phyloP scores from a whole-genome alignment of 1,139 yeast genomes.

The Kodamaea suecica region DNA sequence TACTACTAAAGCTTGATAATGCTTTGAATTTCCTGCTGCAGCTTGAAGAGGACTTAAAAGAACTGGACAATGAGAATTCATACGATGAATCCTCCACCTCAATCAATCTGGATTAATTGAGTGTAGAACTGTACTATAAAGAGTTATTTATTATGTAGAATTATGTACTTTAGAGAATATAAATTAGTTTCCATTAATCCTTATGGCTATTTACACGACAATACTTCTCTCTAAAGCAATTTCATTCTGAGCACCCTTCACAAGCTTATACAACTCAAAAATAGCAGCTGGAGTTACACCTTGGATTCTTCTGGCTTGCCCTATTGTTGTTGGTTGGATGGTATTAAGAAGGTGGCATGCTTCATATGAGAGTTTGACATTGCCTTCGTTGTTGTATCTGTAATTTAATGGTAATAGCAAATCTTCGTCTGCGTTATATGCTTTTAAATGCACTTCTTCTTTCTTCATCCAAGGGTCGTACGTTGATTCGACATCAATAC shows the following conservation, averaged over 20 bases:
- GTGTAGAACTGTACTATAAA: background rate
- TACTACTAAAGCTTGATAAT: conserved; percentile 33
- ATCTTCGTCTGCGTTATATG: conserved; percentile 81
- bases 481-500: conserved; percentile 74
- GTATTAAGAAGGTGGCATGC: conserved; percentile 67
- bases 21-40: conserved; percentile 21
- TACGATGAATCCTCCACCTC: background rate
- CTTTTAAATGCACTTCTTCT: conserved; percentile 67
- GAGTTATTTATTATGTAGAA: background rate
- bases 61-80: background rate
- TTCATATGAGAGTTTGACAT: conserved; percentile 62
- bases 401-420: conserved; percentile 62
- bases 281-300: conserved; percentile 90
- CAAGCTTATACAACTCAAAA: conserved; percentile 58
- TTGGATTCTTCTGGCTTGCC: conserved; percentile 91
- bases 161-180: too few relatives aligned
- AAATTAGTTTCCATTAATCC: too few relatives aligned
- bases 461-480: conserved; percentile 78
- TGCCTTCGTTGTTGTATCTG: conserved; percentile 55
- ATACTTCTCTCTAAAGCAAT: conserved; percentile 11
- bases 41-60: too few relatives aligned
- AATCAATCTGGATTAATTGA: background rate
- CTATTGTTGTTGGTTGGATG: conserved; percentile 83
- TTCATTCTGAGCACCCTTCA: conserved; percentile 28
- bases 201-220: conserved; percentile 12